A percentile compares a stretch with the other conserved stretches of the same genome.
Conservation (phyloP, 306 rosid genomes). For the Pueraria montana region DNA sequence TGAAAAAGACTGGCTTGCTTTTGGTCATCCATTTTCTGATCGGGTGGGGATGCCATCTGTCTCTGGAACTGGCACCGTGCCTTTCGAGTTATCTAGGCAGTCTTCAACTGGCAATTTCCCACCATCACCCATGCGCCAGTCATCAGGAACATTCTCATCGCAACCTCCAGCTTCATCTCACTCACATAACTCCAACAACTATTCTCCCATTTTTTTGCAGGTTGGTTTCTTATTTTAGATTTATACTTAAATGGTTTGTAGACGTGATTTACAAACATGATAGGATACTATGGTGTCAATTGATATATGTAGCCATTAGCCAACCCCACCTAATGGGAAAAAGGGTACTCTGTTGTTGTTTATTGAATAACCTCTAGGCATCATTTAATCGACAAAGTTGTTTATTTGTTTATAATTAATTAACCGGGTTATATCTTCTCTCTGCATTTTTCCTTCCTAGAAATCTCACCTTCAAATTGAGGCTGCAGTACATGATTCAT, state of each 20-base stretch:
- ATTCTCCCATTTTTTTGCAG: conserved; percentile 98
- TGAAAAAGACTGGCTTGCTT: conserved; percentile 99
- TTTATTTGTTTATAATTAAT: conserved; percentile 20
- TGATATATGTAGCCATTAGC: not conserved
- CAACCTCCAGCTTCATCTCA: conserved; percentile 74
- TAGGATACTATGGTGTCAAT: not conserved
- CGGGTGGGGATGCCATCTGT: conserved; percentile 77
- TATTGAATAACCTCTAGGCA: conserved; percentile 20
- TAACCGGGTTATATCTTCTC: conserved; percentile 35
- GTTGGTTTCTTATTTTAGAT: conserved; percentile 53
- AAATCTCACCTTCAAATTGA: conserved; percentile 41
- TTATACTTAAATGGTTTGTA: not conserved
- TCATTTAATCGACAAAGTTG: conserved; percentile 3
- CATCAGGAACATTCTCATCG: conserved; percentile 72
- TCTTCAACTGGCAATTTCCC: conserved; percentile 68
- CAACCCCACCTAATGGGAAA: not conserved
- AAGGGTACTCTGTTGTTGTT: conserved; percentile 30
- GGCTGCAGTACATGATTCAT: conserved; percentile 9
- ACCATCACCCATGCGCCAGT: conserved; percentile 78
- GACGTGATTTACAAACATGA: not conserved
- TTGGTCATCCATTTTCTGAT: conserved; percentile 96
- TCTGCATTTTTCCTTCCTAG: not conserved
- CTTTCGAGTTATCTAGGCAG: conserved; percentile 88
- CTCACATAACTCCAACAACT: conserved; percentile 71
- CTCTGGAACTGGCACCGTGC: conserved; percentile 64